A percentile compares a stretch with the other conserved stretches of the same genome.
Conservation (phyloP, 345 rosid species). For the Citropsis articulata region DNA sequence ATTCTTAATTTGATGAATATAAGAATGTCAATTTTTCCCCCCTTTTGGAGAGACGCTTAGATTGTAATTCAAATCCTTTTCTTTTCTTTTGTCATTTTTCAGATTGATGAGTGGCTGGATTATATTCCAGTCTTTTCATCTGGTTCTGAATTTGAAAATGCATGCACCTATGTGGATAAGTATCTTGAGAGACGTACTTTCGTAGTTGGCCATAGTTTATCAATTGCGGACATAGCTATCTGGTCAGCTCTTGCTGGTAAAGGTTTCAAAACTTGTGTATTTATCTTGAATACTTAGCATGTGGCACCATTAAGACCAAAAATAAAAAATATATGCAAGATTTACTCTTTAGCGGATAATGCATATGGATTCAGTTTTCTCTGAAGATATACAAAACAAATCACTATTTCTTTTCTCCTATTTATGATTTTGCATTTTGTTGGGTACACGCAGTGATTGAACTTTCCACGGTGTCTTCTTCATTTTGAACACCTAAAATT, state of each 20-base stretch:
- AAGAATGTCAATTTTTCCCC: background rate
- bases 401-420: background rate
- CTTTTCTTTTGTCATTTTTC: constrained; percentile 1
- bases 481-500: background rate
- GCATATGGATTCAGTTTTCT: too few species aligned
- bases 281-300: background rate
- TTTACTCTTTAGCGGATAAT: too few species aligned
- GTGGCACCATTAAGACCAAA: background rate
- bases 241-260: constrained; percentile 92
- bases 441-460: background rate
- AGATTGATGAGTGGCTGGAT: constrained; percentile 37
- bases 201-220: constrained; percentile 60
- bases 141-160: constrained; percentile 85
- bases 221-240: constrained; percentile 80
- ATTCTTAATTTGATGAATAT: background rate
- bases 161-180: constrained; percentile 53
- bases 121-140: constrained; percentile 59
- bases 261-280: background rate
- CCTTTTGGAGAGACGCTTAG: too few species aligned
- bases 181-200: constrained; percentile 55
- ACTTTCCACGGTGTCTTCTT: background rate
- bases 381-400: too few species aligned
- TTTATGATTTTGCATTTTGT: background rate
- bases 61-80: background rate
- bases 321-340: too few species aligned